Conservation (phyloP, 192 early-diverging fungal genomes). For the Entomortierella parvispora region DNA sequence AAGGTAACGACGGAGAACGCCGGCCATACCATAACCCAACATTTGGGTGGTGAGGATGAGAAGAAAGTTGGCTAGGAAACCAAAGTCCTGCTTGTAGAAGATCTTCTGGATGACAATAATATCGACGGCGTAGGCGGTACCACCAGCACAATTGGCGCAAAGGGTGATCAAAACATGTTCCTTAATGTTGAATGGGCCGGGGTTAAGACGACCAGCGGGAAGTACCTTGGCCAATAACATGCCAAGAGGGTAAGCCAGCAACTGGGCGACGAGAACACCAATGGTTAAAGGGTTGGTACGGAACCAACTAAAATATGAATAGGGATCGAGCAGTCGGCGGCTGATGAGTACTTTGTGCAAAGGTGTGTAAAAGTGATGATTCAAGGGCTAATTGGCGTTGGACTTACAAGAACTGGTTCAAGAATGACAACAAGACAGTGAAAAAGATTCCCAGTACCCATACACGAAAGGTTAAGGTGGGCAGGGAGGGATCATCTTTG, state of each 20-base stretch:
- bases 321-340: neutral
- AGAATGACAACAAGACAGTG: conserved; percentile 28
- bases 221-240: conserved; percentile 54
- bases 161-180: conserved; percentile 72
- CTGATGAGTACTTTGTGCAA: neutral
- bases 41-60: conserved; percentile 67
- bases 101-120: conserved; percentile 64
- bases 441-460: conserved; percentile 52
- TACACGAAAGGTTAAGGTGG: conserved; percentile 59
- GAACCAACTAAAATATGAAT: conserved; percentile 47
- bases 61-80: conserved; percentile 62
- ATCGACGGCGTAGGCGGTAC: conserved; percentile 68
- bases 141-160: conserved; percentile 61
- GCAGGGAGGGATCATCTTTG: conserved; percentile 56
- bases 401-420: conserved; percentile 47
- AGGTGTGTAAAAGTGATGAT: neutral
- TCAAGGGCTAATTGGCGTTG: too few relatives aligned
- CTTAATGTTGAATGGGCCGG: conserved; percentile 73
- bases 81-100: conserved; percentile 65
- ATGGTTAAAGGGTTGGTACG: conserved; percentile 56
- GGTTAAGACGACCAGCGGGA: conserved; percentile 59
- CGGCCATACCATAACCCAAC: conserved; percentile 75
- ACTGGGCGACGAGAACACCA: conserved; percentile 57
- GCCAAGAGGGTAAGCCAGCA: conserved; percentile 63
- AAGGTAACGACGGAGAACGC: conserved; percentile 79